Conservation (phyloP, 2,329 filamentous ascomycete species). For the Stagonosporopsis tanaceti region DNA sequence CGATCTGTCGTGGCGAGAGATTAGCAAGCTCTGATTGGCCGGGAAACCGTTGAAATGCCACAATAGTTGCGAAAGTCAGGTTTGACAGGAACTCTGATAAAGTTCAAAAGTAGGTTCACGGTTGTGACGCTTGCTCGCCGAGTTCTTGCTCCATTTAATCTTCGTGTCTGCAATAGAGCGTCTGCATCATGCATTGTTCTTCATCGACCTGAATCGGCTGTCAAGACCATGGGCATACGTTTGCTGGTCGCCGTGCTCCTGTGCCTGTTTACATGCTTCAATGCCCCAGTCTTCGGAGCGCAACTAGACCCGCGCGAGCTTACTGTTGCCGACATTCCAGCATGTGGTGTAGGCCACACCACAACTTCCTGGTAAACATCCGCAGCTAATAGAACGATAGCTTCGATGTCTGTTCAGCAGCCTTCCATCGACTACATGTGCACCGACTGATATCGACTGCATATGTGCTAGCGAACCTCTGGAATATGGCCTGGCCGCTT, state of each 20-base stretch:
- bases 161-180: not conserved
- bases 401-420: slow-evolving; percentile 22
- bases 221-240: slow-evolving; percentile 9
- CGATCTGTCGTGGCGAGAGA: not conserved
- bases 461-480: slow-evolving; percentile 25
- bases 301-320: slow-evolving; percentile 11
- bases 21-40: not conserved
- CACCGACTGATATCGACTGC: slow-evolving; percentile 25
- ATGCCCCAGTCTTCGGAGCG: not conserved
- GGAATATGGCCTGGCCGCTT: slow-evolving; percentile 22
- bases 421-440: slow-evolving; percentile 26
- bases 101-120: not conserved
- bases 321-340: slow-evolving; percentile 21
- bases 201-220: not conserved
- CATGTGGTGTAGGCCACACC: slow-evolving; percentile 21
- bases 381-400: not conserved
- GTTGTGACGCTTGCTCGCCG: not conserved
- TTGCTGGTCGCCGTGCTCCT: slow-evolving; percentile 14
- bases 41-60: not conserved
- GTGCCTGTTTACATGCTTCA: slow-evolving; percentile 8
- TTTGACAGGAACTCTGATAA: not conserved
- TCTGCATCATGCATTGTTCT: not conserved
- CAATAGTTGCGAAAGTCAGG: not conserved
- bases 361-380: too few relatives aligned
- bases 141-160: not conserved